Evolutionary conservation across 2,329 filamentous ascomycete species (phyloP).

Genomic region (Claviceps digitariae): DNA sequence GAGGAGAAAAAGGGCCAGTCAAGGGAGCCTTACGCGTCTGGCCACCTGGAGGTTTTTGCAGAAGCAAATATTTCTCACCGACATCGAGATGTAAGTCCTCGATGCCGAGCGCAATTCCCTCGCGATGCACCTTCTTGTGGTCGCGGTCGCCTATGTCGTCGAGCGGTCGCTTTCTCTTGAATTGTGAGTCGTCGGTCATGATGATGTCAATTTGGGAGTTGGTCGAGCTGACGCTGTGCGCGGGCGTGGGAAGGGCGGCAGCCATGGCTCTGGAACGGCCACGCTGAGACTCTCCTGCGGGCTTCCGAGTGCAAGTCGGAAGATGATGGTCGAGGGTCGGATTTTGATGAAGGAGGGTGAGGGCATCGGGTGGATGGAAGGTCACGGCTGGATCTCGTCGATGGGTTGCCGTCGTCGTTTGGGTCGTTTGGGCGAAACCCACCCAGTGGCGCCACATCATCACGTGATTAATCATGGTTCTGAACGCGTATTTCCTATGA

Average conservation of each 20-base stretch:
- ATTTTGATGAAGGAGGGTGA: constrained; percentile 49
- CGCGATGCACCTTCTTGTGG: constrained; percentile 49
- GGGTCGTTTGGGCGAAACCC: background rate
- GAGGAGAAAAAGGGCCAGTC: constrained; percentile 17
- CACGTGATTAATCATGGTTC: background rate
- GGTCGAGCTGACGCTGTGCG: constrained; percentile 48
- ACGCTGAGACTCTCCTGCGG: constrained; percentile 34
- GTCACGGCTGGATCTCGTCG: constrained; percentile 20
- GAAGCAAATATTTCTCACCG: constrained; percentile 52
- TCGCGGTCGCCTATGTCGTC: constrained; percentile 43
- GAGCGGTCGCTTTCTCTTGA: constrained; percentile 48
- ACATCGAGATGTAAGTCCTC: constrained; percentile 53
- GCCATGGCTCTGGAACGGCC: constrained; percentile 28
- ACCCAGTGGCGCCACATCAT: background rate
- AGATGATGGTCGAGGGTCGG: constrained; percentile 38
- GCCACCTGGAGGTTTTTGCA: constrained; percentile 20
- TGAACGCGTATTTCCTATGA: background rate
- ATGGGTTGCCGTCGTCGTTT: constrained; percentile 7
- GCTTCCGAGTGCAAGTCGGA: constrained; percentile 31
- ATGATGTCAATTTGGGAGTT: constrained; percentile 29
- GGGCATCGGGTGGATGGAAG: constrained; percentile 52
- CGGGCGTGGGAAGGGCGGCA: constrained; percentile 45
- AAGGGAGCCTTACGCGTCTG: constrained; percentile 50
- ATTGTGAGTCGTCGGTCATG: constrained; percentile 38
- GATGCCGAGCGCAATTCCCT: constrained; percentile 47